Conservation (phyloP, 306 rosid genomes). For the Cicer cuneatum region DNA sequence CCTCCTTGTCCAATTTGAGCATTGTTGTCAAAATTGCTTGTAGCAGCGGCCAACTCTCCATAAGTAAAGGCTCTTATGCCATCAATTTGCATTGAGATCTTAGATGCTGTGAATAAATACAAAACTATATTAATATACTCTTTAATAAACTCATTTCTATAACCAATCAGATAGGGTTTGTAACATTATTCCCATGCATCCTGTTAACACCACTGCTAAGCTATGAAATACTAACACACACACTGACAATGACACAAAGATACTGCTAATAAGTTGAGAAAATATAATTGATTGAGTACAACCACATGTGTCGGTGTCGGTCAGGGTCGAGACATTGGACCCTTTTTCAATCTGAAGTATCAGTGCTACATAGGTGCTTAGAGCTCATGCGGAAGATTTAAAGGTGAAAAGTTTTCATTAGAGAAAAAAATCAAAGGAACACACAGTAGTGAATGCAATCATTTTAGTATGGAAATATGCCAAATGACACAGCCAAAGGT, state of each 20-base stretch:
- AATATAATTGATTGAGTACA: not conserved
- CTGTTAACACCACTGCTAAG: not conserved
- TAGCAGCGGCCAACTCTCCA: slow-evolving; percentile 68
- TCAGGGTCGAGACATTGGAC: not conserved
- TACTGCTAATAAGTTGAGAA: not conserved
- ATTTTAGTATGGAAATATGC: not conserved
- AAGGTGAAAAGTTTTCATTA: not conserved
- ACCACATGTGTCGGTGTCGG: too few relatives aligned
- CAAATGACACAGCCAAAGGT: not conserved
- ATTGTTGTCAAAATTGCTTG: slow-evolving; percentile 63
- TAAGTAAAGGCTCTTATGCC: slow-evolving; percentile 68
- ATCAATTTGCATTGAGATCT: slow-evolving; percentile 61
- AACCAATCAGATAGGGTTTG: not conserved
- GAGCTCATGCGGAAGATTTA: not conserved
- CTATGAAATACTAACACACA: not conserved
- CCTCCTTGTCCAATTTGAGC: slow-evolving; percentile 80
- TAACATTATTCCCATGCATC: not conserved
- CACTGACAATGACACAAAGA: not conserved
- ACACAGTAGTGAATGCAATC: not conserved
- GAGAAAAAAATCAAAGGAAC: not conserved
- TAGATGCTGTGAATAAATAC: slow-evolving; percentile 61
- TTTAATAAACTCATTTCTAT: not conserved
- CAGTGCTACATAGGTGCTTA: not conserved
- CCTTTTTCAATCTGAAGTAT: not conserved
- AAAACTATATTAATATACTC: not conserved